Percentiles rank a stretch among this genome's conserved stretches.
Evolutionary conservation across 176 grass and related monocot genomes (phyloP).

Genomic region (Phragmites australis): DNA sequence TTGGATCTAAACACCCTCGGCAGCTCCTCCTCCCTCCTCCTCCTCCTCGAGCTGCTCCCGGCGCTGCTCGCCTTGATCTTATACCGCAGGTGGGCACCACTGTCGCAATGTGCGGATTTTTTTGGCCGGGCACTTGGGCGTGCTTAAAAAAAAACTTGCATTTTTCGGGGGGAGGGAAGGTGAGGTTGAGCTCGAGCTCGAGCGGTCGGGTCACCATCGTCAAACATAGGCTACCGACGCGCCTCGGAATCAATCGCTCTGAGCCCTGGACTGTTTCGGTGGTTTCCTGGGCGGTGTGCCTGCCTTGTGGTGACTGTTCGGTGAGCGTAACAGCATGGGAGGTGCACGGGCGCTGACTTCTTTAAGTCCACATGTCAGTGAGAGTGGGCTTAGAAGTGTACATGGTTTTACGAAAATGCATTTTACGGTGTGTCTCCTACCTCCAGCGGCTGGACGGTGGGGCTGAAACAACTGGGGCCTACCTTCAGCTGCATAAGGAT

Average conservation of each 20-base stretch:
- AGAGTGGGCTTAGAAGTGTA: no score
- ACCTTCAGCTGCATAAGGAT: not conserved
- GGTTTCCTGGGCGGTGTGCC: not conserved
- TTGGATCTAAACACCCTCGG: constrained; percentile 49
- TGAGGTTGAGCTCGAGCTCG: constrained; percentile 1
- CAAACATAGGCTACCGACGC: not conserved
- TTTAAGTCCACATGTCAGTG: not conserved
- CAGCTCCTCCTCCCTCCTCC: not conserved
- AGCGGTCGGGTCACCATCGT: not conserved
- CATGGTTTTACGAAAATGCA: no score
- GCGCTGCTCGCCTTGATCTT: constrained; percentile 38
- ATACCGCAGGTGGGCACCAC: constrained; percentile 32
- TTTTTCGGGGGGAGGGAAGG: constrained; percentile 18
- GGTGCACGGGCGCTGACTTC: no score
- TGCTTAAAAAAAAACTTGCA: constrained; percentile 29
- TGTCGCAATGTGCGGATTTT: constrained; percentile 23
- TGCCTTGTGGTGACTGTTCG: not conserved
- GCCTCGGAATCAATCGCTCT: not conserved
- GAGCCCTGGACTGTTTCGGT: not conserved
- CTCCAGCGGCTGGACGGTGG: not conserved
- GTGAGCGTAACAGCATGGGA: not conserved
- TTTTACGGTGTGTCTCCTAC: not conserved
- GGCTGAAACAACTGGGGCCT: not conserved
- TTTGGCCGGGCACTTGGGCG: constrained; percentile 33
- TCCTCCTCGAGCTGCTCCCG: constrained; percentile 23